phyloP scores from a whole-genome alignment of 2,329 filamentous ascomycete genomes.

The Aspergillus viridinutans region DNA sequence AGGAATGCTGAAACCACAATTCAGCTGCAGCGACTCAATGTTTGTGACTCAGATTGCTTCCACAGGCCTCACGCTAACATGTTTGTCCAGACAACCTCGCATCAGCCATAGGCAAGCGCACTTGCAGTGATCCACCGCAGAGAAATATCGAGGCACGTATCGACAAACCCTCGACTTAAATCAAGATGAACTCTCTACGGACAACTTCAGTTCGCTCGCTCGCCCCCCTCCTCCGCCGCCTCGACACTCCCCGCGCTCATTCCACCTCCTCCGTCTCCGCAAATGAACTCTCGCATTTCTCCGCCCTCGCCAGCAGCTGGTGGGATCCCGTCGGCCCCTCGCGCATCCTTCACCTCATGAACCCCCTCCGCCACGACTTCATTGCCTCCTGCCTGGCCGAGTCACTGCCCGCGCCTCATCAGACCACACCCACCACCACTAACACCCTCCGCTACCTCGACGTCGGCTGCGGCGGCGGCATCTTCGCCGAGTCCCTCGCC shows the following conservation, averaged over 20 bases:
- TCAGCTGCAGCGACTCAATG: too few relatives aligned
- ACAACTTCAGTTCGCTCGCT: conserved; percentile 5
- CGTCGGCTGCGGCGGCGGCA: conserved; percentile 91
- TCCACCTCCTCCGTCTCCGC: conserved; percentile 71
- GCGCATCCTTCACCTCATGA: conserved; percentile 93
- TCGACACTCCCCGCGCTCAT: conserved; percentile 19
- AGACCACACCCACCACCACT: conserved; percentile 22
- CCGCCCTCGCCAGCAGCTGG: conserved; percentile 86
- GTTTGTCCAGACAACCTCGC: background rate
- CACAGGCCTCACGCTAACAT: background rate
- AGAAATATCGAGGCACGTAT: background rate
- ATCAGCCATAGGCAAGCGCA: background rate
- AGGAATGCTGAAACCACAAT: background rate
- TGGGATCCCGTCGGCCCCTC: conserved; percentile 96
- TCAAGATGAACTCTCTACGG: conserved; percentile 8
- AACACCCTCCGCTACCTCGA: conserved; percentile 65
- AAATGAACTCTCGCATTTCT: conserved; percentile 90
- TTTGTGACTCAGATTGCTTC: too few relatives aligned
- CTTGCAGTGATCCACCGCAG: background rate
- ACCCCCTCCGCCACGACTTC: conserved; percentile 91
- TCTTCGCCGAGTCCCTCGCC: conserved; percentile 72
- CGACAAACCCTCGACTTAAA: background rate
- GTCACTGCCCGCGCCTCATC: conserved; percentile 39
- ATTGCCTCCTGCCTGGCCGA: conserved; percentile 67
- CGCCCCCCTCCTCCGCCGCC: conserved; percentile 3